Evolutionary conservation across 2,329 filamentous ascomycete genomes (phyloP), one percentile per base, ranked within the genome.

Genomic region (Claviceps paspali): DNA sequence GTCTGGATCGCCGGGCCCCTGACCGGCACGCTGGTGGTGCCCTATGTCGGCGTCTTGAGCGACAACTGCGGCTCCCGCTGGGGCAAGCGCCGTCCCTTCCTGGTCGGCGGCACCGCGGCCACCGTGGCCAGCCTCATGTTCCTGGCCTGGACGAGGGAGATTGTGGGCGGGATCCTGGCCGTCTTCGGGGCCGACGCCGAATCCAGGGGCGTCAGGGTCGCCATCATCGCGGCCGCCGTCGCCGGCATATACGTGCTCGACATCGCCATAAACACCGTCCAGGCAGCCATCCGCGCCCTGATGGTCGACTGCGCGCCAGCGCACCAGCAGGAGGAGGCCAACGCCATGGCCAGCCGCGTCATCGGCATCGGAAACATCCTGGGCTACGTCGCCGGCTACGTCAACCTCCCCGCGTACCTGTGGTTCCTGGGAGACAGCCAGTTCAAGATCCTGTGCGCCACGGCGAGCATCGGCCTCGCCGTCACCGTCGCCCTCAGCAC

Each of bases 231-330:
- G 23, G 69, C 84, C 40, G 88, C 88, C 6, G 85, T 94, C 5
- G 53, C 86, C 22, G 80, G 86, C 62, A 82, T 96, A 49, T 96
- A 93, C 58, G 67, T 91, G 35, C 70, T 96, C 35, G 88, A 96
- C 56, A 91, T 96, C 56, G 77, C 87, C 49, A 91, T 96, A 63
- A 96, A 96, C 59, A 91, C 87, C 72, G 84, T 96, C 24, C 88
- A 96, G 70, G 88, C 91, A 34, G 82, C 78, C 4, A 82, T 95
- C 51, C 74, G 87, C 45, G 85, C 87, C 18, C 93, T 92, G 54
- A 93, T 96, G 38, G 82, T 95, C 18, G 88, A 96, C 53, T 88
- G 86, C 51, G 82, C 84, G 0, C 91, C 91, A 0, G 75, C 83
- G 1, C 87, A 95, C 51, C 88, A 96, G 55, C 88, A 96, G 61